Evolutionary conservation across 371 early-diverging fungal genomes (phyloP), one percentile per base, ranked within the genome.

Genomic region (Saksenaea oblongispora): DNA sequence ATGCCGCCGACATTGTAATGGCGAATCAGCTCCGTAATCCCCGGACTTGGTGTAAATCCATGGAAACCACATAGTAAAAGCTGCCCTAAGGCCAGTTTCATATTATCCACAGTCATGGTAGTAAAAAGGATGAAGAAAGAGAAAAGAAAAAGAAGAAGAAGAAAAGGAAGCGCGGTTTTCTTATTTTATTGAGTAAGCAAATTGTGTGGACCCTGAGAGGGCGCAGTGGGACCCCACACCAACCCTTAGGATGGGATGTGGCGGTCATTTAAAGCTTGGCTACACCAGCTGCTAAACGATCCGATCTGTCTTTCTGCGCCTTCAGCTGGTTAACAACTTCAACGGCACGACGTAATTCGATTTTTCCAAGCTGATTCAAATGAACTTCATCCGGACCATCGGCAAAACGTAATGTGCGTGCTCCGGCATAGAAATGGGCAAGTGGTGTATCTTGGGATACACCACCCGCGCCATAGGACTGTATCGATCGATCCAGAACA

Each of bases 381-480:
- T 78, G 75, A n/a, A 66, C 59, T 34, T 74, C 77, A 70, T 78
- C 77, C 58, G 79, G 82, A 37, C 80, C 97, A 80, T 97, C 98
- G 24, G 97, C 98, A 71, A 93, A 91, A 64, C 96, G 88, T 56
- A 98, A 79, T 5, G 96, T 93, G 54, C 97, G 84, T 37, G 89
- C 86, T 26, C 78, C 78, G 31, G 95, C 96, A 75, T 89, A 93
- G 73, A 95, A 85, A 5, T 87, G 79, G 0, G 98, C 96, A 61
- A 98, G 71, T 14, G 92, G 92, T 55, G 87, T 85, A 71, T 96
- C 97, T 62, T 90, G 93, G 15, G 90, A 86, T 27, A 98, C 83
- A 62, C 98, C 98, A 17, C 81, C 92, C 35, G 94, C 97, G 47
- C 98, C 98, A 71, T 89, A 87, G 37, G 92, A 89, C 77, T 98